Evolutionary conservation across 345 rosid species (phyloP).

Genomic region (Euphorbia tirucalli): DNA sequence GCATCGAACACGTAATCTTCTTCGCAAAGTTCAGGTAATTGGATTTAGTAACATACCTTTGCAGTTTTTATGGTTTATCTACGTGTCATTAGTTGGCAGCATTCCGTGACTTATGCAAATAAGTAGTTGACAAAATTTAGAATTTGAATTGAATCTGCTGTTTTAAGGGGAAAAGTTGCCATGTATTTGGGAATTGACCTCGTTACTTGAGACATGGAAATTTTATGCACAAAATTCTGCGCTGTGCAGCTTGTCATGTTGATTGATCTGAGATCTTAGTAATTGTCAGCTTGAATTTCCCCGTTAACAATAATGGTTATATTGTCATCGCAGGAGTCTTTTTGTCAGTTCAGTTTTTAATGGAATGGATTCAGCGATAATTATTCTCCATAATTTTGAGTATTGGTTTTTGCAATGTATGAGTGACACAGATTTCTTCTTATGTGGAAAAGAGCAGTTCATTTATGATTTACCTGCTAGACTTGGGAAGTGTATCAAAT

Average conservation of each 20-base stretch:
- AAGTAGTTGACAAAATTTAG: neutral
- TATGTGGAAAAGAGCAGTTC: constrained; percentile 78
- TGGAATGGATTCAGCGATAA: neutral
- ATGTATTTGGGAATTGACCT: neutral
- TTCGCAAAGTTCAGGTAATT: constrained; percentile 93
- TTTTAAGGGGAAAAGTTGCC: constrained; percentile 5
- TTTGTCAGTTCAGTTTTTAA: neutral
- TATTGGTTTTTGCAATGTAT: constrained; percentile 23
- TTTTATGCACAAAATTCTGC: neutral
- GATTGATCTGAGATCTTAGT: constrained; percentile 6
- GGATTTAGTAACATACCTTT: neutral
- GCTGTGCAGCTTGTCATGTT: constrained; percentile 2
- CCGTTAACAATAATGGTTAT: neutral
- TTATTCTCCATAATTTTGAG: neutral
- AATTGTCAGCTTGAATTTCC: neutral
- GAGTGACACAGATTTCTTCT: constrained; percentile 41
- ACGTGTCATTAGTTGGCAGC: neutral
- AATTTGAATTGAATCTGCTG: neutral
- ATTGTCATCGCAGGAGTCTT: neutral
- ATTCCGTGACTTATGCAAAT: neutral
- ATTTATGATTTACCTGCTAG: constrained; percentile 97
- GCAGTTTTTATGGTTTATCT: neutral
- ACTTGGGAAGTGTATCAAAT: constrained; percentile 87
- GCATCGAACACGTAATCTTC: constrained; percentile 91
- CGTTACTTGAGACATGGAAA: neutral